Percentiles rank a stretch among this genome's conserved stretches.
These are phyloP conservation scores for Wolfiporia cocos DNA, from an alignment of 1,284 basidiomycete genomes.

Conservation along the genomic window DNA sequence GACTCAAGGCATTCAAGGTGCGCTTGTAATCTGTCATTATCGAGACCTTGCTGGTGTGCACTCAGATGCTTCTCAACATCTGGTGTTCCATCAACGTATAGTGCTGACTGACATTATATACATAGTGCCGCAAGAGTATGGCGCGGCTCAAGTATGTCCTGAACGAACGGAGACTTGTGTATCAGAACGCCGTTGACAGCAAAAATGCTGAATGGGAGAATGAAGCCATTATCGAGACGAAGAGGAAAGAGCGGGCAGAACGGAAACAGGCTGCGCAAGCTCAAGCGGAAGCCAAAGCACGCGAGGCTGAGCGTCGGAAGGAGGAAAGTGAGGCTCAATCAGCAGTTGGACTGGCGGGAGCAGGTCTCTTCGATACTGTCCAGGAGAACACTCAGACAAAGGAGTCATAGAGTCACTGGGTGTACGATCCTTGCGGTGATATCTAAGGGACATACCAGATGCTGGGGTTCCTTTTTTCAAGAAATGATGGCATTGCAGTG, in stretches of 20 bases:
- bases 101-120: background rate
- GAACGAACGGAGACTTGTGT: constrained; percentile 86
- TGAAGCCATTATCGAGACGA: constrained; percentile 5
- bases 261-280: constrained; percentile 12
- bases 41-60: background rate
- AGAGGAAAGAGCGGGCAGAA: constrained; percentile 4
- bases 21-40: constrained; percentile 2
- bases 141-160: constrained; percentile 92
- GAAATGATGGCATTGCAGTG: no score
- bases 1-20: constrained; percentile 12
- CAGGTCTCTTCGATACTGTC: constrained; percentile 21
- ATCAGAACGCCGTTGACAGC: constrained; percentile 57
- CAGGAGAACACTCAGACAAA: constrained; percentile 5
- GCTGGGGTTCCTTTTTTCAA: no score
- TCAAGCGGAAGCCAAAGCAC: constrained; percentile 8
- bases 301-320: constrained; percentile 17
- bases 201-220: constrained; percentile 26
- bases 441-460: background rate
- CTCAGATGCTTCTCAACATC: background rate
- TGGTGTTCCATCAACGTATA: background rate
- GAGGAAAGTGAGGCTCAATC: constrained; percentile 15
- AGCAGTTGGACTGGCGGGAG: constrained; percentile 19
- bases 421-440: no score
- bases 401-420: background rate
- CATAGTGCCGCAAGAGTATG: constrained; percentile 92